Base-by-base conservation (phyloP, 768 basidiomycete species). In the Rhizopogon vesiculosus region DNA sequence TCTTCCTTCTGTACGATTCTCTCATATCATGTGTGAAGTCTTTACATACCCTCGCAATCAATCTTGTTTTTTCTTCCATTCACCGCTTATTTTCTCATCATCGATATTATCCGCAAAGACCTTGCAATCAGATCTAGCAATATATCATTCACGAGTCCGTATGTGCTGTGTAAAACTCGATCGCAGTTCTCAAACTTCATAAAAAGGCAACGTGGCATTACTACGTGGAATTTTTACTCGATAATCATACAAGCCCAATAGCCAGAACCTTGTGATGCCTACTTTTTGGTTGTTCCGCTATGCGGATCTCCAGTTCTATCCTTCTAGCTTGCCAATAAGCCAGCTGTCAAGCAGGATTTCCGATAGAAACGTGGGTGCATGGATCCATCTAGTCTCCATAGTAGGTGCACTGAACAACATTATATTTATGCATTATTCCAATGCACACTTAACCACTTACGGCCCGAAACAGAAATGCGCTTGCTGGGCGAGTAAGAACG, bases 401-500 rank as follows among this genome's bases (percentile, higher is more conserved):
- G 70, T 71, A 42, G 66, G 71, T 8, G 66, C 63, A 9, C 62
- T 64, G 38, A 12, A 40, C 15, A 51, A 51, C 19, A 39, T 19
- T 38, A 28, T n/a, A 5, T n/a, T 31, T 3, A 49, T 31, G 1
- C 18, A 22, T 51, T 44, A 42, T 56, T 39, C 8, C 51, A 18
- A 9, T 16, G 10, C 16, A 18, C 39, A 29, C 12, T 9, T 40
- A 35, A 8, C n/a, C 42, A 64, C 63, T 62, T 45, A 64, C 68
- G 60, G 55, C 31, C 61, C 62, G 50, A 70, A 70, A 52, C 64
- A 62, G 58, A 69, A 66, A 33, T 66, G 55, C 9, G 65, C 66
- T 55, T 67, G 66, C 42, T 67, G 66, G 13, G 59, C 53, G 50
- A 67, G 38, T 40, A 68, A 59, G 53, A 67, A 53, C 1, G 58